Evolutionary conservation across 2,329 filamentous ascomycete species (phyloP).

Genomic region (Fusarium aywerte): DNA sequence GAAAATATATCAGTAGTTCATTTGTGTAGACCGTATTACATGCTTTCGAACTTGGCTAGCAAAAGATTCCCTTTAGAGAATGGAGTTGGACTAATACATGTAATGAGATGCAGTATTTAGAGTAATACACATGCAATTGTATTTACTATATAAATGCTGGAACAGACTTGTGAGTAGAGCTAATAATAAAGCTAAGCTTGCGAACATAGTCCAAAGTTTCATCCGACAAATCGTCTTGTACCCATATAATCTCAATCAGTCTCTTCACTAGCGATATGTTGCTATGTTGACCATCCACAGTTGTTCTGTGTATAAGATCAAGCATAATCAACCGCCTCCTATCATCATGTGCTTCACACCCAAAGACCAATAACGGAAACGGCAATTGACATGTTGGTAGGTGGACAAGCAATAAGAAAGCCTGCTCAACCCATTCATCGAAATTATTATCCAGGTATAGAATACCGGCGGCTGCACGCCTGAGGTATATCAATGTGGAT

Average conservation of each 20-base stretch:
- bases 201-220: constrained; percentile 14
- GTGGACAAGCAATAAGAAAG: constrained; percentile 39
- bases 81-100: too few relatives aligned
- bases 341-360: constrained; percentile 43
- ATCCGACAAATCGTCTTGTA: constrained; percentile 49
- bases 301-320: constrained; percentile 45
- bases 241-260: constrained; percentile 49
- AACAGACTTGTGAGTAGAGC: constrained; percentile 14
- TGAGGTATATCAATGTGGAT: constrained; percentile 48
- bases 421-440: constrained; percentile 39
- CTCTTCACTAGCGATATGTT: constrained; percentile 36
- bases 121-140: too few relatives aligned
- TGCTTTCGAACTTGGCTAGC: too few relatives aligned
- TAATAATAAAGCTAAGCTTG: constrained; percentile 28
- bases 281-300: constrained; percentile 24
- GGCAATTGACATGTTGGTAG: constrained; percentile 37
- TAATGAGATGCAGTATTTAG: too few relatives aligned
- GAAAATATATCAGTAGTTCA: background rate
- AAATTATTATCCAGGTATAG: constrained; percentile 16
- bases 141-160: constrained; percentile 17
- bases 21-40: background rate
- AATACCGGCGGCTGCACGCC: constrained; percentile 32
- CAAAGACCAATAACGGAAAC: constrained; percentile 42
- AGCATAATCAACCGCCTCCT: constrained; percentile 28
- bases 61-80: too few relatives aligned